Percentiles rank a stretch among this genome's conserved stretches.
These are phyloP conservation scores for Sporobolus alterniflorus DNA, from an alignment of 202 grass and related monocot species.

Conservation along the genomic window DNA sequence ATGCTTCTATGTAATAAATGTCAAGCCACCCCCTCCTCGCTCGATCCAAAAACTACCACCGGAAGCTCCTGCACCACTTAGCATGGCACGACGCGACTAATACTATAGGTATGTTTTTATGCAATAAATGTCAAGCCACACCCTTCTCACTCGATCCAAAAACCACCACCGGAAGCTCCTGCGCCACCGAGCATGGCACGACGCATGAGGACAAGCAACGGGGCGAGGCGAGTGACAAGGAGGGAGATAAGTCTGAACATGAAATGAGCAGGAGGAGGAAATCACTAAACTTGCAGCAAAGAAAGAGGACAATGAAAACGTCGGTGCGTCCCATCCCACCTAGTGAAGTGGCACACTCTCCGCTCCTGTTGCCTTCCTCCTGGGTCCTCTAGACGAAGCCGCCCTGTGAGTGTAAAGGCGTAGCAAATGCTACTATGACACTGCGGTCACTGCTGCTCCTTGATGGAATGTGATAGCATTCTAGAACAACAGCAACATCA, in stretches of 20 bases:
- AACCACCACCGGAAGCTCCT: constrained; percentile 9
- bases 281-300: constrained; percentile 22
- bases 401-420: constrained; percentile 26
- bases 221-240: background rate
- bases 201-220: constrained; percentile 23
- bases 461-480: background rate
- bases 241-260: background rate
- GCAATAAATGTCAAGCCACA: background rate
- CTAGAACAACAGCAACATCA: background rate
- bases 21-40: background rate
- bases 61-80: background rate
- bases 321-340: constrained; percentile 23
- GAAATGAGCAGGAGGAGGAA: constrained; percentile 11
- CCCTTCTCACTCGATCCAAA: background rate
- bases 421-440: constrained; percentile 37
- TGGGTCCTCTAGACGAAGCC: background rate
- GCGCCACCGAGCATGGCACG: background rate
- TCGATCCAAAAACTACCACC: background rate
- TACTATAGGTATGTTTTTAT: too few relatives aligned
- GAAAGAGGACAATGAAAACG: constrained; percentile 11
- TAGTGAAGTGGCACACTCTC: constrained; percentile 6
- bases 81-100: background rate
- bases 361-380: constrained; percentile 15
- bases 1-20: too few relatives aligned
- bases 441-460: constrained; percentile 1